A percentile compares a stretch with the other conserved stretches of the same genome.
phyloP scores from a whole-genome alignment of 352 stramenopile species.

The Pythium angustatum region DNA sequence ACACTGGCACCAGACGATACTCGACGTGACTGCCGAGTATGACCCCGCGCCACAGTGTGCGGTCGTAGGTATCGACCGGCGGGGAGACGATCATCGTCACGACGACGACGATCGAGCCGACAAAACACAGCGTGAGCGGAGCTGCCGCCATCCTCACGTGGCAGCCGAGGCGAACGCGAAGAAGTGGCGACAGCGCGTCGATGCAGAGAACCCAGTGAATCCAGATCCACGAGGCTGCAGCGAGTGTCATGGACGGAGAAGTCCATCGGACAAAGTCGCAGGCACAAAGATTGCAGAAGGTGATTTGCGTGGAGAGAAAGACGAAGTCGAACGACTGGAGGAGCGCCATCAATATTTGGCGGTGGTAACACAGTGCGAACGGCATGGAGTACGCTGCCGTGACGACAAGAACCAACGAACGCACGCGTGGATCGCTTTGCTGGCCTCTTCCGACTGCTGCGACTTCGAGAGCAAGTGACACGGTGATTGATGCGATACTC shows the following conservation, averaged over 20 bases:
- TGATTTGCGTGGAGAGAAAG: background rate
- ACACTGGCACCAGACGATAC: background rate
- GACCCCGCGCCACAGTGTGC: background rate
- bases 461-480: background rate
- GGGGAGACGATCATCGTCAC: background rate
- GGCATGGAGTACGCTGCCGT: background rate
- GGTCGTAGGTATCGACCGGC: background rate
- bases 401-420: background rate
- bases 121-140: background rate
- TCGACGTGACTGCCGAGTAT: background rate
- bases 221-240: conserved; percentile 12
- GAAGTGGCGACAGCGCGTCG: conserved; percentile 12
- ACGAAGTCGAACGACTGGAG: background rate
- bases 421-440: background rate
- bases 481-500: background rate
- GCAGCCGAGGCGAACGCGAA: conserved; percentile 6
- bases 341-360: background rate
- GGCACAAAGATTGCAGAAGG: background rate
- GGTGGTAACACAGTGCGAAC: background rate
- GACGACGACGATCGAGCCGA: background rate
- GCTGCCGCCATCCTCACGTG: background rate
- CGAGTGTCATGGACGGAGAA: background rate
- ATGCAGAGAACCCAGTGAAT: conserved; percentile 22
- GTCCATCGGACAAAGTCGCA: conserved; percentile 2
- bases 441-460: background rate